Conservation (phyloP, 306 rosid species). For the Acmispon strigosus region DNA sequence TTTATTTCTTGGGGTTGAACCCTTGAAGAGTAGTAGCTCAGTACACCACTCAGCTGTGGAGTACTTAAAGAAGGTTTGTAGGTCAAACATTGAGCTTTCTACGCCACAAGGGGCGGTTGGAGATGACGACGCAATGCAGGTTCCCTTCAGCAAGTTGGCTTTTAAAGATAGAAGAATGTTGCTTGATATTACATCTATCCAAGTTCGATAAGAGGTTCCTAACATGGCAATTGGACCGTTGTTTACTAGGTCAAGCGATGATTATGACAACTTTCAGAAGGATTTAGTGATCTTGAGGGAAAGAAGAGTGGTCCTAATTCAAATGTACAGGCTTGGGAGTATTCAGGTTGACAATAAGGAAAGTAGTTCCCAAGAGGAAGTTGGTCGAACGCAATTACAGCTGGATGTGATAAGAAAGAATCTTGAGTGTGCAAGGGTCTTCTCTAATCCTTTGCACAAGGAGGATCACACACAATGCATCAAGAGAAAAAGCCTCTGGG, state of each 20-base stretch:
- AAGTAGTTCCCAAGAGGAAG: slow-evolving; percentile 29
- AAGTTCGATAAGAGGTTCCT: slow-evolving; percentile 42
- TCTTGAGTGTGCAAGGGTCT: slow-evolving; percentile 29
- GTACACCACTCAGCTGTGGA: background rate
- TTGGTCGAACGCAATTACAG: slow-evolving; percentile 35
- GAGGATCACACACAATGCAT: background rate
- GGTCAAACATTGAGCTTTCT: slow-evolving; percentile 37
- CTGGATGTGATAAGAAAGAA: slow-evolving; percentile 33
- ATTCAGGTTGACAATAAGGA: slow-evolving; percentile 25
- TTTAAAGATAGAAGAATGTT: slow-evolving; percentile 65
- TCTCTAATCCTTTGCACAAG: too few species aligned
- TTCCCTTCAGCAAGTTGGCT: slow-evolving; percentile 46
- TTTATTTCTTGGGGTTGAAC: slow-evolving; percentile 69
- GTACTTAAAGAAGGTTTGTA: background rate
- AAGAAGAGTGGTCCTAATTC: slow-evolving; percentile 48
- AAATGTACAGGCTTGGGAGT: slow-evolving; percentile 28
- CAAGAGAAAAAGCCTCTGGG: slow-evolving; percentile 39
- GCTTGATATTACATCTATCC: slow-evolving; percentile 45
- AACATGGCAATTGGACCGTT: slow-evolving; percentile 36
- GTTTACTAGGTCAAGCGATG: slow-evolving; percentile 51
- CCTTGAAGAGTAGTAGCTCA: slow-evolving; percentile 39
- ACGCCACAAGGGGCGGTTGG: slow-evolving; percentile 32
- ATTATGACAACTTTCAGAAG: slow-evolving; percentile 33
- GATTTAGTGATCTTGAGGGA: slow-evolving; percentile 42
- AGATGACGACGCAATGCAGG: slow-evolving; percentile 20